Base-by-base conservation (phyloP, 1,284 basidiomycete genomes). In the Tremellales sp. region DNA sequence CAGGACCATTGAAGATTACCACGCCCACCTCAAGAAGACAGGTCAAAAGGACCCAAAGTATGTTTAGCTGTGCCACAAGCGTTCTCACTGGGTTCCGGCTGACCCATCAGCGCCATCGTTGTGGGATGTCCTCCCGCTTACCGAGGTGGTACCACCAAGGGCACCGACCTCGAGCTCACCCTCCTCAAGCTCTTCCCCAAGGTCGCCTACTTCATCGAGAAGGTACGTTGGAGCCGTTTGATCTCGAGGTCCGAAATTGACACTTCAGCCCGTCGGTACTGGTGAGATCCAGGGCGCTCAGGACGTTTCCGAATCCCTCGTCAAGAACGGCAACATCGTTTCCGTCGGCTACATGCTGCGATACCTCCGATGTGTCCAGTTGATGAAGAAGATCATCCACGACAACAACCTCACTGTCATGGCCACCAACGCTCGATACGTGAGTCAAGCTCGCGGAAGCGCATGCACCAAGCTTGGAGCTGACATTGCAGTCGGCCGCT, bases 391-490 rank as follows among this genome's bases (percentile, higher is more conserved):
- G 56, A 93, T 97, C 71, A 88, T 97, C 68, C 80, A 90, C 65
- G 91, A 94, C 56, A 96, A 97, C 74, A 82, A 92, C 68, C 81
- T 97, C 53, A 87, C 86, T n/a, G 92, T 98, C 51, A 97, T 98
- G 93, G 82, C 87, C 45, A 97, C 93, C 47, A 86, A 93, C 61
- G 93, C 92, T 8, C 87, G 93, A 56, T 97, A 97, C 76, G 89
- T 91, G 33, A 62, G 68, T 65, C 5, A 8, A 23, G 12, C 24
- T 27, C n/a, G 10, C 33, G n/a, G 19, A 33, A 13, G 17, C 24
- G 39, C 29, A 7, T 23, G 7, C 11, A 8, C 23, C 1, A 40
- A 24, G 22, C 13, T 25, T 3, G 52, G 53, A 61, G 51, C 57
- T 49, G 19, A n/a, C n/a, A n/a, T 15, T 13, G 2, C 45, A 73